Evolutionary conservation across 2,329 filamentous ascomycete genomes (phyloP), one percentile per base, ranked within the genome.

Genomic region (Talaromyces albobiverticillius): DNA sequence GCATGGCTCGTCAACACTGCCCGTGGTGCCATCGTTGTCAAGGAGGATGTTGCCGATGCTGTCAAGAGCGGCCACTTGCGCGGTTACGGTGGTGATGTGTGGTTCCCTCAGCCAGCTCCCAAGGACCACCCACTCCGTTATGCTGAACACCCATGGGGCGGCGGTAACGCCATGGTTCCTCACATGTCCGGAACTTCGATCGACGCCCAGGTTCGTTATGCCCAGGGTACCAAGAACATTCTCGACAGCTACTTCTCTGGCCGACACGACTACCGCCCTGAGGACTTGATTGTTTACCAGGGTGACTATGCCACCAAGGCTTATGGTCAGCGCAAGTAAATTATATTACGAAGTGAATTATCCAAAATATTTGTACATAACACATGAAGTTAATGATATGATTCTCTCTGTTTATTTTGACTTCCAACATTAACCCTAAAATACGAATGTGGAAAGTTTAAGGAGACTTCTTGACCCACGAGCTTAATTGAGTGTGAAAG

Each of bases 161-260:
- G 93, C 70, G 94, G 94, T 71, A 97, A 97, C 79, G 94, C 92
- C 78, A 99, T 94, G 89, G 92, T 96, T 57, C 90, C 94, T 54
- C 94, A 97, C 85, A 96, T 97, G 90, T 96, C 91, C 11, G 94
- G 94, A 71, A 97, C 93, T 56, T 96, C 92, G n/a, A 87, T 99
- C 70, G 94, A 99, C 71, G 94, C 94, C 56, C 94, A 99, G 82
- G 87, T 90, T 78, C 85, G 91, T 62, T 96, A 96, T 71, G 90
- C 91, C 67, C 80, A 86, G 61, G 91, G 91, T 66, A 88, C 85
- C 74, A 96, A 96, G 88, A 76, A 81, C 62, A 97, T 99, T 70
- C 81, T 99, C 57, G 82, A 93, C 62, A 91, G 87, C 76, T 99
- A 97, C 83, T 89, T 96, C 72, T 84, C 81, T 62, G 92, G 92